Base-by-base conservation (phyloP, 225 moss, liverwort and hornwort genomes). In the Neckera pumila region DNA sequence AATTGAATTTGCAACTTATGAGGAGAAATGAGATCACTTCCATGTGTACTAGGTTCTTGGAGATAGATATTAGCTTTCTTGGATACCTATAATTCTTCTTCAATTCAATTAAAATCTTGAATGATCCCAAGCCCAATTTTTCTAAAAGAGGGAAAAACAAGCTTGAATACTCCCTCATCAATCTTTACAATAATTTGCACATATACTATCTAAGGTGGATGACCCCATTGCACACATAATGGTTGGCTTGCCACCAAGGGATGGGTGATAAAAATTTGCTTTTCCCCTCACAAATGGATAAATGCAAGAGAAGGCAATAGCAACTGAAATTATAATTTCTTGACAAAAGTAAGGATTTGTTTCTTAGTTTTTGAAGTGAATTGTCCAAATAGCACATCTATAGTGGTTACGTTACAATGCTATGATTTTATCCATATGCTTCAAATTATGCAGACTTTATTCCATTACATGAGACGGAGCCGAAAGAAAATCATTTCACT, bases 231-330 rank as follows among this genome's bases (percentile, higher is more conserved):
- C 1, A 0, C 3, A 14, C 6, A 54, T 9, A 36, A 77, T 25
- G 15, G 5, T 36, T 54, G 15, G 6, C 6, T 77, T 36, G 3
- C 0, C 0, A 0, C 23, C 23, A 54, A 23, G 1, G 14, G 5
- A 53, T 49, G 7, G 13, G 22, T 47, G 6, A 23, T 1, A 9
- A 14, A 54, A 34, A 76, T 36, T 14, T 34, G 8, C 5, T 34
- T 22, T 53, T 36, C 1, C 3, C 4, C 4, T 21, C 0, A 36
- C 54, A 23, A 54, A 54, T 54, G 54, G 9, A 34, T 5, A 22
- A 53, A 51, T 76, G 7, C 13, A 49, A 49, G 73, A 28, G 11
- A 30, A 42, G 42, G 15, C 43, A 74, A 47, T 18, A 7, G 47
- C 47, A 33, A 49, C 19, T 47, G 47, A 47, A 18, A 74, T 49